A percentile compares a stretch with the other conserved stretches of the same genome.
These are phyloP conservation scores for Pulveroboletus sp. DNA, from an alignment of 768 basidiomycete genomes.

Conservation along the genomic window DNA sequence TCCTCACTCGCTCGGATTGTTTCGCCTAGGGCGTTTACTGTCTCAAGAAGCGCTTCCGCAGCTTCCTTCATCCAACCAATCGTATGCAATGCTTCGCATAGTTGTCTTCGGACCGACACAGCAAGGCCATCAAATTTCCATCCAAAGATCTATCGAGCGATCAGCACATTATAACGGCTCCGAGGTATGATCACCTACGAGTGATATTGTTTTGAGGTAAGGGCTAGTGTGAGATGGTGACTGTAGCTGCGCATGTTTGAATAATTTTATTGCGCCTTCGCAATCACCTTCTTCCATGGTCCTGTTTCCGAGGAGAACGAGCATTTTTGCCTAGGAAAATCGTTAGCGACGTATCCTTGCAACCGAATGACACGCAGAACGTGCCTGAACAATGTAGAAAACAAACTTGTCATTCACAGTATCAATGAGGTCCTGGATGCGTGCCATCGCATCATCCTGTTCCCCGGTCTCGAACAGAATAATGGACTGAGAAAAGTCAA, in stretches of 20 bases:
- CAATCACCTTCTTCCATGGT: slow-evolving; percentile 7
- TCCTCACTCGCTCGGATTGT: not conserved
- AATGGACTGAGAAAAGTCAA: slow-evolving; percentile 2
- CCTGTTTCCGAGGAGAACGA: slow-evolving; percentile 9
- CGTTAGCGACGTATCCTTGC: not conserved
- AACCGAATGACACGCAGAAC: not conserved
- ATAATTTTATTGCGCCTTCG: slow-evolving; percentile 10
- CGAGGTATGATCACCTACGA: not conserved
- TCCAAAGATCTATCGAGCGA: slow-evolving; percentile 10
- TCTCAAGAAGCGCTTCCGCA: slow-evolving; percentile 10
- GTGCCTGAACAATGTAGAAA: slow-evolving; percentile 9
- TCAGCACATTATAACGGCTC: not conserved
- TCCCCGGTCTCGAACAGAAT: slow-evolving; percentile 9
- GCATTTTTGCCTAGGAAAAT: slow-evolving; percentile 12
- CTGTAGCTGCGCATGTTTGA: slow-evolving; percentile 4
- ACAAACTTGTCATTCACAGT: slow-evolving; percentile 6
- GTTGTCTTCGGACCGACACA: slow-evolving; percentile 2
- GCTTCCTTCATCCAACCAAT: slow-evolving; percentile 11
- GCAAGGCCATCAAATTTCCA: slow-evolving; percentile 12
- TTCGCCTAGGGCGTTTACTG: slow-evolving; percentile 2
- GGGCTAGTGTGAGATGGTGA: not conserved
- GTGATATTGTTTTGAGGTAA: slow-evolving; percentile 10
- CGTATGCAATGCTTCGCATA: slow-evolving; percentile 13
- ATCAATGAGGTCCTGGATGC: slow-evolving; percentile 11
- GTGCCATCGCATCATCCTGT: slow-evolving; percentile 12